phyloP scores from a whole-genome alignment of 192 early-diverging fungal genomes.

The Mortierella alpina region DNA sequence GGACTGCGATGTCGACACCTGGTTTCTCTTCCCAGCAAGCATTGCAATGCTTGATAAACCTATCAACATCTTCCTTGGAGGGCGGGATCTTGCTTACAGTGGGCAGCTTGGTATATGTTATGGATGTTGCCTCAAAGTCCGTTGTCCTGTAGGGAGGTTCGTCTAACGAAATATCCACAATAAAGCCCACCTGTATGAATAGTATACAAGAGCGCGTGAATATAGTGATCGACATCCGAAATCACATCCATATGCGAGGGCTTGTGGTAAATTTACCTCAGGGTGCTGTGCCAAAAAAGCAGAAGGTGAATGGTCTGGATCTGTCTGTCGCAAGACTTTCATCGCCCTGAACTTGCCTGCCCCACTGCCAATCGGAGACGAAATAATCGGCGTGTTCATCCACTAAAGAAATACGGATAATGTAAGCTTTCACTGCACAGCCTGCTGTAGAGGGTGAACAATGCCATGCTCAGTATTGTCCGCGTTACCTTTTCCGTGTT shows the following conservation, averaged over 20 bases:
- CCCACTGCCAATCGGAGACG: slow-evolving; percentile 44
- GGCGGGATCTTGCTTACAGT: slow-evolving; percentile 67
- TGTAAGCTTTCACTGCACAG: background rate
- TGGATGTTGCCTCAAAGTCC: slow-evolving; percentile 65
- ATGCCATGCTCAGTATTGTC: slow-evolving; percentile 3
- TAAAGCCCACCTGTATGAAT: slow-evolving; percentile 38
- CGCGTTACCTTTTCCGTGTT: slow-evolving; percentile 66
- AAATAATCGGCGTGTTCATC: slow-evolving; percentile 61
- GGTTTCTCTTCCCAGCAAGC: slow-evolving; percentile 59
- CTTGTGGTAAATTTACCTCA: slow-evolving; percentile 44
- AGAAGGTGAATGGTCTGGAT: slow-evolving; percentile 61
- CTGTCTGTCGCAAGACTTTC: slow-evolving; percentile 69
- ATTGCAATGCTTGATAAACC: slow-evolving; percentile 54
- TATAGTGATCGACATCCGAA: too few species aligned
- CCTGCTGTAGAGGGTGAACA: background rate
- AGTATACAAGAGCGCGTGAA: background rate
- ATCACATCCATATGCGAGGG: too few species aligned
- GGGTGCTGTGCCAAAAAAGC: slow-evolving; percentile 62
- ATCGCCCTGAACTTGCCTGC: slow-evolving; percentile 61
- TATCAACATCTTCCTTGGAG: slow-evolving; percentile 52
- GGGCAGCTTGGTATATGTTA: slow-evolving; percentile 61
- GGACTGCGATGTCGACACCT: slow-evolving; percentile 65
- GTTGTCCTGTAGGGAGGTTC: slow-evolving; percentile 61
- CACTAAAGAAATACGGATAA: slow-evolving; percentile 46
- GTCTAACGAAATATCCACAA: slow-evolving; percentile 66